Percentiles rank a stretch among this genome's conserved stretches.
Evolutionary conservation across 441 rosid genomes (phyloP).

Genomic region (Hura crepitans): DNA sequence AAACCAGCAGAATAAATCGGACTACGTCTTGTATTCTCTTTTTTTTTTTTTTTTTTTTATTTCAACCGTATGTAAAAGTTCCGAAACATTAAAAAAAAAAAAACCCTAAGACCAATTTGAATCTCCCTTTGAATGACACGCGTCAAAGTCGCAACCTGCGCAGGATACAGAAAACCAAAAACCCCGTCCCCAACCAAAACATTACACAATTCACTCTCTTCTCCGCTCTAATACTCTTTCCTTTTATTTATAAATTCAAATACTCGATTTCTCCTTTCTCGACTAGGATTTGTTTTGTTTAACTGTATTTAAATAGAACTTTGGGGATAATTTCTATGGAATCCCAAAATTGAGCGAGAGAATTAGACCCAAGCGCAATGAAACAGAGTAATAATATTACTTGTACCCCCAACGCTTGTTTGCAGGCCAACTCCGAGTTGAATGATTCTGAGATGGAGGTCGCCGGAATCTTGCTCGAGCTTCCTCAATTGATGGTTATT

Average conservation of each 20-base stretch:
- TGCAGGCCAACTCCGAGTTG: not conserved
- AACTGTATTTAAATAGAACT: not conserved
- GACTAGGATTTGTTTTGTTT: not conserved
- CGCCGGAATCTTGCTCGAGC: slow-evolving; percentile 27
- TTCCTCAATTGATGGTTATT: slow-evolving; percentile 22
- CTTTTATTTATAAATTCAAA: not conserved
- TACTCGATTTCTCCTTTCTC: not conserved
- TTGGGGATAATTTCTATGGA: not conserved
- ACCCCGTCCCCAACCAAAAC: slow-evolving; percentile 22
- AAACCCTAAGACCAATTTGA: slow-evolving; percentile 31
- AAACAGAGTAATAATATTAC: slow-evolving; percentile 14
- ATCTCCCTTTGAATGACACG: slow-evolving; percentile 28
- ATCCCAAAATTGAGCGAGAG: not conserved
- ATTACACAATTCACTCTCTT: not conserved
- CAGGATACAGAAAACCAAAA: slow-evolving; percentile 18
- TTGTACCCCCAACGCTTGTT: not conserved
- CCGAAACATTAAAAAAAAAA: not conserved
- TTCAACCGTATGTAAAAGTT: not conserved
- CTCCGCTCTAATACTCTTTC: not conserved
- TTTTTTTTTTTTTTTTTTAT: too few species aligned
- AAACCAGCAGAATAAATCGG: too few species aligned
- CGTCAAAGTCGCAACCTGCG: slow-evolving; percentile 17
- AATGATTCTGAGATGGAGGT: slow-evolving; percentile 28
- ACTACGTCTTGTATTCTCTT: too few species aligned
- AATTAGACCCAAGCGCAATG: not conserved